Conservation (phyloP, 768 basidiomycete species). For the Melanogaster broomeanus region DNA sequence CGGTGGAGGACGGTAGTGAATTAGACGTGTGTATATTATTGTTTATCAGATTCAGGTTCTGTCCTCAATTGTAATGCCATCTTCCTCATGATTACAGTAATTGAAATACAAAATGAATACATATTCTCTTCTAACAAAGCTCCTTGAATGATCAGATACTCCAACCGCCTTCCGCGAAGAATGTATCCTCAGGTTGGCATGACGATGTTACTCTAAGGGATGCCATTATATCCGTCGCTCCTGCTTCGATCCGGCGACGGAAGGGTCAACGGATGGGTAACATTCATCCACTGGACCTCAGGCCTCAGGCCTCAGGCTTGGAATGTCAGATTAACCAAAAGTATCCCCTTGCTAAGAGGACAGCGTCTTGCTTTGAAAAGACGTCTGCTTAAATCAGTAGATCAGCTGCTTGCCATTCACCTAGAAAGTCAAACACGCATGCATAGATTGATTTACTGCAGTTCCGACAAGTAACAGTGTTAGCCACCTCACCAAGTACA, state of each 20-base stretch:
- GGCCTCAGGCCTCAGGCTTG: too few species aligned
- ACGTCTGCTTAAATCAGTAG: slow-evolving; percentile 69
- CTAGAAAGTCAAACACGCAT: slow-evolving; percentile 64
- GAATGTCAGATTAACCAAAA: not conserved
- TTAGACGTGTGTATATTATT: too few species aligned
- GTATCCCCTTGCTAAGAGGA: slow-evolving; percentile 54
- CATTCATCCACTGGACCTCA: slow-evolving; percentile 13
- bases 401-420: slow-evolving; percentile 67
- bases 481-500: too few species aligned
- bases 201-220: slow-evolving; percentile 25
- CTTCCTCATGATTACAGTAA: too few species aligned
- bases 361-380: slow-evolving; percentile 73
- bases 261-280: slow-evolving; percentile 50
- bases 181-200: slow-evolving; percentile 46
- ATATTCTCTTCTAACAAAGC: too few species aligned
- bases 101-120: slow-evolving; percentile 71
- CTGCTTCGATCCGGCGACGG: slow-evolving; percentile 57
- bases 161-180: slow-evolving; percentile 65
- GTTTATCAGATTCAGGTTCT: too few species aligned
- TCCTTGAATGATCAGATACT: slow-evolving; percentile 78
- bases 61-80: too few species aligned
- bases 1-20: too few species aligned
- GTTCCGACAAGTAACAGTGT: too few species aligned
- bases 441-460: too few species aligned
- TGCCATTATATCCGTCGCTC: slow-evolving; percentile 61